Percentiles rank a stretch among this genome's conserved stretches.
Conservation (phyloP, 768 basidiomycete genomes). For the Boletus rex-veris region DNA sequence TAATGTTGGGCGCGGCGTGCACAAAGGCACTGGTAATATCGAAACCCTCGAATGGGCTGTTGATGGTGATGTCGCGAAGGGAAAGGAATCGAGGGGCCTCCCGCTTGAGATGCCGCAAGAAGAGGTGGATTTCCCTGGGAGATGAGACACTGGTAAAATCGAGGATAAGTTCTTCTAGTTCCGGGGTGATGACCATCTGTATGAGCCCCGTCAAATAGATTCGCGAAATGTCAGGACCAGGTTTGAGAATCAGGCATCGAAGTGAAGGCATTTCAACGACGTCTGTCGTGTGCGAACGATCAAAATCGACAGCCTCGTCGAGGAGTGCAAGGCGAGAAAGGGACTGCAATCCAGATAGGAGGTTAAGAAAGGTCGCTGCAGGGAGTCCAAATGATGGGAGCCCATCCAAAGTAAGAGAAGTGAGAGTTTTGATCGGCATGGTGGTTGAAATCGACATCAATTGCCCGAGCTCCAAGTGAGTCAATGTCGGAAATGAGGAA, state of each 20-base stretch:
- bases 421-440: constrained; percentile 17
- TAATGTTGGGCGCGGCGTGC: constrained; percentile 24
- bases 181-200: constrained; percentile 23
- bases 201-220: constrained; percentile 25
- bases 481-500: constrained; percentile 21
- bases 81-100: constrained; percentile 24
- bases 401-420: constrained; percentile 25
- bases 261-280: constrained; percentile 19
- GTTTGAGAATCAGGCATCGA: constrained; percentile 20
- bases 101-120: constrained; percentile 28
- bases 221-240: constrained; percentile 29
- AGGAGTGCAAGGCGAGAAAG: constrained; percentile 25
- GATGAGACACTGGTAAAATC: constrained; percentile 26
- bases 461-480: constrained; percentile 22
- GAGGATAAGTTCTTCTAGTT: constrained; percentile 22
- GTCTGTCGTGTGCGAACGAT: constrained; percentile 4
- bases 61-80: constrained; percentile 19
- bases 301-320: constrained; percentile 29
- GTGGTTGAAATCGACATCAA: constrained; percentile 15
- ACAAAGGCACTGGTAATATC: constrained; percentile 23
- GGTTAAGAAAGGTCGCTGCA: constrained; percentile 15
- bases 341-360: constrained; percentile 20
- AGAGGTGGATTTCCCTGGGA: constrained; percentile 27
- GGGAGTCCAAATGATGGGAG: constrained; percentile 22
- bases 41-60: constrained; percentile 24